A percentile compares a stretch with the other conserved stretches of the same genome.
Conservation (phyloP, 371 early-diverging fungal species). For the Phascolomyces articulosus region DNA sequence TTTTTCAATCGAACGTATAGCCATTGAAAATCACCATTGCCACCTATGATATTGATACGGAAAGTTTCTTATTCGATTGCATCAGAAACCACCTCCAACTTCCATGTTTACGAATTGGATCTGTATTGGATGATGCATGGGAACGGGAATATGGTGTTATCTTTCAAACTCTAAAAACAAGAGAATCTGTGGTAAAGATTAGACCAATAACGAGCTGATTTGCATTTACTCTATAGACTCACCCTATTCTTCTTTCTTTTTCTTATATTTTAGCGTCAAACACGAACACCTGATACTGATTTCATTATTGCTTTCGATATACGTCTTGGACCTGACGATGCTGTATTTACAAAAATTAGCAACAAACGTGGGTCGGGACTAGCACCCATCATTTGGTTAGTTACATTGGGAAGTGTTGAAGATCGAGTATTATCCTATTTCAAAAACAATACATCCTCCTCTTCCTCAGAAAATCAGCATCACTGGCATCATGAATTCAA, state of each 20-base stretch:
- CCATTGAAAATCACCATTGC: slow-evolving; percentile 7
- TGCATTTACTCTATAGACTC: too few species aligned
- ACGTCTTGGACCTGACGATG: slow-evolving; percentile 5
- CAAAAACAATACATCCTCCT: background rate
- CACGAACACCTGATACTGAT: slow-evolving; percentile 1
- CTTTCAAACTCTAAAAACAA: background rate
- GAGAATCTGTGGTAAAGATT: background rate
- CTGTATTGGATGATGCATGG: slow-evolving; percentile 16
- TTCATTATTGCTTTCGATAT: slow-evolving; percentile 14
- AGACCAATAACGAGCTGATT: too few species aligned
- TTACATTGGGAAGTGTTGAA: slow-evolving; percentile 13
- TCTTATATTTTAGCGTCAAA: background rate
- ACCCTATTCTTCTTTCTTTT: background rate
- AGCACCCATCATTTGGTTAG: slow-evolving; percentile 5
- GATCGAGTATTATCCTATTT: slow-evolving; percentile 5
- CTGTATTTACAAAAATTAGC: slow-evolving; percentile 9
- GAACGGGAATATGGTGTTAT: slow-evolving; percentile 16
- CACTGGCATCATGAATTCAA: background rate
- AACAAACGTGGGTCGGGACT: background rate
- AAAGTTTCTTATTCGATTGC: slow-evolving; percentile 3
- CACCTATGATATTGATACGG: slow-evolving; percentile 14
- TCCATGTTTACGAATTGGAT: slow-evolving; percentile 12
- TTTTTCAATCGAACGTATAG: too few species aligned
- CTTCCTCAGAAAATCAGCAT: too few species aligned
- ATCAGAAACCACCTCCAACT: slow-evolving; percentile 6